Percentiles rank a stretch among this genome's conserved stretches.
These are phyloP conservation scores for Botryotinia convoluta DNA, from an alignment of 2,329 filamentous ascomycete species.

Conservation along the genomic window DNA sequence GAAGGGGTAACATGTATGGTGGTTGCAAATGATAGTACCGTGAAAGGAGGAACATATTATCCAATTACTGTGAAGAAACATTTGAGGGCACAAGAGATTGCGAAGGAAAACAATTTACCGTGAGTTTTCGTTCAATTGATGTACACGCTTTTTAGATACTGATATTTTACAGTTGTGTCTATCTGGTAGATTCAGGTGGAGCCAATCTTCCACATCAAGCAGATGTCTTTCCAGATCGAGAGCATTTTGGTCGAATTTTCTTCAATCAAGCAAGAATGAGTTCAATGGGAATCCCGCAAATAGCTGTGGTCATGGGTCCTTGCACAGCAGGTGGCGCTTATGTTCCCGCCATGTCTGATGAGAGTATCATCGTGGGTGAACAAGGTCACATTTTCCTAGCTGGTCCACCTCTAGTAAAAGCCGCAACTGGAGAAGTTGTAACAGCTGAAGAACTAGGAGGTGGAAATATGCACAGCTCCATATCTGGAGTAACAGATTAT, in stretches of 20 bases:
- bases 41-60: slow-evolving; percentile 96
- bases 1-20: slow-evolving; percentile 91
- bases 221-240: slow-evolving; percentile 90
- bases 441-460: slow-evolving; percentile 88
- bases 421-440: slow-evolving; percentile 90
- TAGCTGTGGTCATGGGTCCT: slow-evolving; percentile 94
- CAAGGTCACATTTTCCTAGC: slow-evolving; percentile 98
- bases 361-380: slow-evolving; percentile 92
- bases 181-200: slow-evolving; percentile 92
- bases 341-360: slow-evolving; percentile 95
- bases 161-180: slow-evolving; percentile 65
- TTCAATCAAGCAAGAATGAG: slow-evolving; percentile 98
- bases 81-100: slow-evolving; percentile 84
- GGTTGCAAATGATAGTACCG: slow-evolving; percentile 93
- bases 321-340: slow-evolving; percentile 96
- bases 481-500: slow-evolving; percentile 93
- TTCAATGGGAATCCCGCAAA: slow-evolving; percentile 81
- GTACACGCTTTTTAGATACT: neutral
- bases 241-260: slow-evolving; percentile 95
- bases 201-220: slow-evolving; percentile 94
- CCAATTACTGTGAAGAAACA: slow-evolving; percentile 98
- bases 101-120: slow-evolving; percentile 78
- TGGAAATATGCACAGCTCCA: slow-evolving; percentile 82
- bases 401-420: slow-evolving; percentile 90
- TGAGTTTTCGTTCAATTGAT: slow-evolving; percentile 40